These are phyloP conservation scores for Sambucus nigra DNA, from an alignment of 129 eudicot genomes.

Conservation along the genomic window DNA sequence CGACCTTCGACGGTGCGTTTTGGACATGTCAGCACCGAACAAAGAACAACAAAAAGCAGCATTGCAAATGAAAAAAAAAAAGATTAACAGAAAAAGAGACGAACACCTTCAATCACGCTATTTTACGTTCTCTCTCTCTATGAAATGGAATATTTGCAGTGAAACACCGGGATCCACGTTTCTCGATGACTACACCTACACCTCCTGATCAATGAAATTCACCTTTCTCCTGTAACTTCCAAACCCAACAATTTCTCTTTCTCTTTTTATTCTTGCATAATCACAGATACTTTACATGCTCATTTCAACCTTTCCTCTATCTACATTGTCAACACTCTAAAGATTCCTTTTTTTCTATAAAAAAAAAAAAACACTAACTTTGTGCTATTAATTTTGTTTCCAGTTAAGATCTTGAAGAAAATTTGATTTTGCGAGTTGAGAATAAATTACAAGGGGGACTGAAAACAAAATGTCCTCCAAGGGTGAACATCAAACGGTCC, in stretches of 20 bases:
- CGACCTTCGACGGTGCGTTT: not conserved
- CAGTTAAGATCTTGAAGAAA: not conserved
- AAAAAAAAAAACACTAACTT: too few species aligned
- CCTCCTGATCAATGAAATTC: not conserved
- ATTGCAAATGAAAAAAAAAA: not conserved
- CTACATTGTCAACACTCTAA: constrained; percentile 1
- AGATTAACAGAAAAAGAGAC: not conserved
- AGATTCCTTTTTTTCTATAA: not conserved
- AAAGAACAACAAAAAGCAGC: not conserved
- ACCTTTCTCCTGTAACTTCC: not conserved
- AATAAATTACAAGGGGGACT: constrained; percentile 9
- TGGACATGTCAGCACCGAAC: not conserved
- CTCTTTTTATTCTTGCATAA: not conserved
- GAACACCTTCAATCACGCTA: constrained; percentile 5
- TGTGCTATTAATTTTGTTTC: not conserved
- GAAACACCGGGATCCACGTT: constrained; percentile 42
- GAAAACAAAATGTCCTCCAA: constrained; percentile 44
- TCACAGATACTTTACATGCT: too few species aligned
- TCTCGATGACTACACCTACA: constrained; percentile 19
- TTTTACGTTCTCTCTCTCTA: constrained; percentile 10
- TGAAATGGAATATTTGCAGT: constrained; percentile 13
- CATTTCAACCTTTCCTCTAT: not conserved
- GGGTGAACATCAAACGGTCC: constrained; percentile 79
- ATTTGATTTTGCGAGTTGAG: constrained; percentile 4
- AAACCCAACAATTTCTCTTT: not conserved